Base-by-base conservation (phyloP, 768 basidiomycete species). In the Suillus occidentalis region DNA sequence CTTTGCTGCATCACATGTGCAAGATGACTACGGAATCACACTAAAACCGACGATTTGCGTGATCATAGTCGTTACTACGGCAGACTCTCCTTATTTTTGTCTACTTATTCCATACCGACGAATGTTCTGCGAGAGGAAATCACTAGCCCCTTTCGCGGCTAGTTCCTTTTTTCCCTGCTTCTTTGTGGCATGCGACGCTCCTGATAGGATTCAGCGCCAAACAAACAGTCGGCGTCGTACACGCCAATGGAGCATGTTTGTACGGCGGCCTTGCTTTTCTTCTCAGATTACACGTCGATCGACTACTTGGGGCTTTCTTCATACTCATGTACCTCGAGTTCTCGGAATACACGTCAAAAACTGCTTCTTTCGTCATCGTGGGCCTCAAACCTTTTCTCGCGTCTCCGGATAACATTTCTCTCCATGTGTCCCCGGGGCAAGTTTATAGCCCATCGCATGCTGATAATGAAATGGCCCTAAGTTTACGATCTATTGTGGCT, bases 261-360 rank as follows among this genome's bases (percentile, higher is more conserved):
- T 31, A 43, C 61, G 64, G 60, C 61, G 47, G 64, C 64, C 64
- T 37, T 6, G n/a, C 58, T 60, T 64, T 58, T 64, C 22, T 59
- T 59, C 63, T 37, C 63, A 61, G 43, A 45, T 18, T 22, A 45
- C 59, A 36, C 63, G 55, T 60, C 55, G 39, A 58, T 61, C 40
- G 28, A 55, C 34, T 34, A 55, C 43, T 37, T 40, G 28, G 40
- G 31, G 37, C 20, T 16, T 20, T 10, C 40, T 22, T n/a, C 62
- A n/a, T 63, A 25, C 45, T 59, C 40, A 5, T n/a, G 52, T 56
- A 36, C 47, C 25, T 52, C 6, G 6, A 53, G 18, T 55, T 55
- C 50, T 55, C 16, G 31, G 49, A 62, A 62, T 31, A 52, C 47
- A 53, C 9, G 20, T 45, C 60, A 43, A 31, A 53, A 60, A 55